Evolutionary conservation across 768 basidiomycete genomes (phyloP).

Genomic region (Omphalotus guepiniiformis): DNA sequence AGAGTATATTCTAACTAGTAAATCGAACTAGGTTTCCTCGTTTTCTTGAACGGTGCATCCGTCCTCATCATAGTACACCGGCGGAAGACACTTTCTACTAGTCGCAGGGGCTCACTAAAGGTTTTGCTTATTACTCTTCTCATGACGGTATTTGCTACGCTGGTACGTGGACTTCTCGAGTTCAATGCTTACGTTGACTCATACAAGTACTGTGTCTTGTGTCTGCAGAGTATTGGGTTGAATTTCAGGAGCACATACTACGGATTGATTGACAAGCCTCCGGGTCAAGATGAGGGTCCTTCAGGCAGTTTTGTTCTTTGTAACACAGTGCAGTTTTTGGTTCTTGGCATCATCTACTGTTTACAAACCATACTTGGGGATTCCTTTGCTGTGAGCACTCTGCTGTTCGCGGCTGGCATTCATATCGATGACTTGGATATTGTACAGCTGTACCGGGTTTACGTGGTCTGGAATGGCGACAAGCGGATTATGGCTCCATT

Average conservation of each 20-base stretch:
- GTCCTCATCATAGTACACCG: background rate
- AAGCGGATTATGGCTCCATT: background rate
- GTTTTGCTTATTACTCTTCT: background rate
- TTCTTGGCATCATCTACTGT: background rate
- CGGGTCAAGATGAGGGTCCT: background rate
- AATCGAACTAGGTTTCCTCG: background rate
- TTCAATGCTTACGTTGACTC: background rate
- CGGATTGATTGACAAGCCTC: background rate
- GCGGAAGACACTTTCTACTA: background rate
- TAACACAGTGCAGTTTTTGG: background rate
- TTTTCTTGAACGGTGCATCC: background rate
- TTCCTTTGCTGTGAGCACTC: background rate
- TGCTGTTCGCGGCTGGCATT: too few species aligned
- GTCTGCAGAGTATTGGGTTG: background rate
- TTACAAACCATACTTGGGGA: conserved; percentile 3
- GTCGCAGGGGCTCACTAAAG: background rate
- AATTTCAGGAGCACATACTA: background rate
- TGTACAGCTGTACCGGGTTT: background rate
- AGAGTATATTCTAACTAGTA: background rate
- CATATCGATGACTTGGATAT: background rate
- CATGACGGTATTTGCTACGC: background rate
- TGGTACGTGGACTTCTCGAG: background rate
- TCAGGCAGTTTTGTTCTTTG: background rate
- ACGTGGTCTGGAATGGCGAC: conserved; percentile 4
- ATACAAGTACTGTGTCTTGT: too few species aligned